Percentiles rank a stretch among this genome's conserved stretches.
phyloP scores from a whole-genome alignment of 208 protist species.

The Trypanosoma brucei region DNA sequence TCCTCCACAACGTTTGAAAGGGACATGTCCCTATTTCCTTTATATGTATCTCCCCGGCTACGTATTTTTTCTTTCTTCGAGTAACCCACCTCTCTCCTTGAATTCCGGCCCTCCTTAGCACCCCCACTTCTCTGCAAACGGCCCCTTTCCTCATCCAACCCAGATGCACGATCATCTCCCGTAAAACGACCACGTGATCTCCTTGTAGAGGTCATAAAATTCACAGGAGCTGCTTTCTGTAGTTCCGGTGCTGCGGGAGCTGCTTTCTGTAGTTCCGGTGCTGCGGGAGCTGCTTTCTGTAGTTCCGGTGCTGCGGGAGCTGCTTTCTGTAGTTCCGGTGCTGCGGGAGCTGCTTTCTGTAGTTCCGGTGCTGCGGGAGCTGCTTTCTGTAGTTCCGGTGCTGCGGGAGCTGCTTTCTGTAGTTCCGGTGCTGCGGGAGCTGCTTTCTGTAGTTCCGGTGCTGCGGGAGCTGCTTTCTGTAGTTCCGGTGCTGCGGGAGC shows the following conservation, averaged over 20 bases:
- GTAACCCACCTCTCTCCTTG: no score
- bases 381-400: background rate
- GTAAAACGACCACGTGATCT: no score
- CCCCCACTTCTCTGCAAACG: no score
- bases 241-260: background rate
- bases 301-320: background rate
- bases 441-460: background rate
- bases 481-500: constrained; percentile 2
- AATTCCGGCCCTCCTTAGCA: no score
- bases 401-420: background rate
- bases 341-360: background rate
- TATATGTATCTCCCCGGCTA: no score
- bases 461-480: background rate
- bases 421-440: background rate
- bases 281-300: background rate
- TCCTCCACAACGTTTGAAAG: constrained; percentile 9
- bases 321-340: background rate
- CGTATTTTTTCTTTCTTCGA: no score
- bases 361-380: background rate
- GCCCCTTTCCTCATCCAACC: no score
- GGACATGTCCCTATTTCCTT: background rate
- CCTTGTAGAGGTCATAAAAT: no score
- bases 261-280: background rate
- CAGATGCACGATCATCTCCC: no score
- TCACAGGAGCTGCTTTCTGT: background rate